Percentiles rank a stretch among this genome's conserved stretches.
phyloP scores from a whole-genome alignment of 78 protist genomes.

The Dictyostelium capitatum region DNA sequence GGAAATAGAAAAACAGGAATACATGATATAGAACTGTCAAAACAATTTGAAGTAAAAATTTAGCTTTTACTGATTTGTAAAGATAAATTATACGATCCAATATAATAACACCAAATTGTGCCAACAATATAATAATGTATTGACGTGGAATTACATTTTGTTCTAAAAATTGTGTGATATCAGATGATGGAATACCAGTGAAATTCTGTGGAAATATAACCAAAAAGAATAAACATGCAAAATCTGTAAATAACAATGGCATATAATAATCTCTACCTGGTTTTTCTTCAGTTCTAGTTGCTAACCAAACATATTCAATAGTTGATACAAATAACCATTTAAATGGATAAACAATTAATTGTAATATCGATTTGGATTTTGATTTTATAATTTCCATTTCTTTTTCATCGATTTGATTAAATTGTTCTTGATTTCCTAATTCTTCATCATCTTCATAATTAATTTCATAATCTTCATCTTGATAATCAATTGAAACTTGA shows the following conservation, averaged over 20 bases:
- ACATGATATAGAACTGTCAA: constrained; percentile 54
- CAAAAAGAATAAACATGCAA: constrained; percentile 47
- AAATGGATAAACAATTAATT: not conserved
- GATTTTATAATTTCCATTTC: not conserved
- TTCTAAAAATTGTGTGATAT: constrained; percentile 55
- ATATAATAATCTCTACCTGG: constrained; percentile 75
- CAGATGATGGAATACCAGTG: constrained; percentile 67
- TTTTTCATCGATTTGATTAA: not conserved
- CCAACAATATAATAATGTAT: constrained; percentile 33
- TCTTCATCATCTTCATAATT: constrained; percentile 1
- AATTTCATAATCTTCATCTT: not conserved
- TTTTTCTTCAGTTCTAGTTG: constrained; percentile 41
- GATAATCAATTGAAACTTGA: not conserved
- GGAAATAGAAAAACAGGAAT: constrained; percentile 64
- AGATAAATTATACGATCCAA: constrained; percentile 82
- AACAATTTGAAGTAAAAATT: constrained; percentile 61
- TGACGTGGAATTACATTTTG: constrained; percentile 79
- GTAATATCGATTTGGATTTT: not conserved
- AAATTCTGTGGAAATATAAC: constrained; percentile 65
- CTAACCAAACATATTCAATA: constrained; percentile 35
- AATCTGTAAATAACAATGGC: constrained; percentile 60
- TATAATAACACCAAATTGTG: constrained; percentile 73
- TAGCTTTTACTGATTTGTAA: constrained; percentile 38
- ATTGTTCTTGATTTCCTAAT: not conserved
- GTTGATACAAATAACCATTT: constrained; percentile 2